Conservation (phyloP, 352 stramenopile genomes). For the Globisporangium megalacanthum region DNA sequence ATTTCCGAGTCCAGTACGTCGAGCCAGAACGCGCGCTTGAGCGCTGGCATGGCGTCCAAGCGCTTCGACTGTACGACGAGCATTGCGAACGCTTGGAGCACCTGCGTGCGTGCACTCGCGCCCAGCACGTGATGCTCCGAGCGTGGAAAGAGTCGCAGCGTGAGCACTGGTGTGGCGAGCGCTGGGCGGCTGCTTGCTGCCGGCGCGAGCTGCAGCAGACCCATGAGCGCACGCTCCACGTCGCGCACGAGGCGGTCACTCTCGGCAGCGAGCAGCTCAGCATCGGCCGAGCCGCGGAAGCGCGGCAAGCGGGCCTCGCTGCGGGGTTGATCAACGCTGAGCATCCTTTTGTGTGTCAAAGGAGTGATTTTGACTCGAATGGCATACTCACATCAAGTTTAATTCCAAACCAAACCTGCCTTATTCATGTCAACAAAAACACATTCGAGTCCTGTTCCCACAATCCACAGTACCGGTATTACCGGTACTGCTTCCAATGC, state of each 20-base stretch:
- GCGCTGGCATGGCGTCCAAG: not conserved
- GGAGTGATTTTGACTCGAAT: not conserved
- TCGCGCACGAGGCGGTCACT: not conserved
- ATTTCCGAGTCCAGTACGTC: constrained; percentile 3
- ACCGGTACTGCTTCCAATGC: no score
- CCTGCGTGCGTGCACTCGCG: not conserved
- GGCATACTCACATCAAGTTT: no score
- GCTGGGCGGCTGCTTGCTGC: not conserved
- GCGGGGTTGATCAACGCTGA: not conserved
- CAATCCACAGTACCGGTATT: no score
- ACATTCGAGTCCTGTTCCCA: no score
- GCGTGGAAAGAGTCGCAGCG: not conserved
- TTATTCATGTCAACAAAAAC: no score
- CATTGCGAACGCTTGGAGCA: constrained; percentile 1
- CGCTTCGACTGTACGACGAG: constrained; percentile 2
- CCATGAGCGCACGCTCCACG: not conserved
- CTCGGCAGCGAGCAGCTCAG: constrained; percentile 2
- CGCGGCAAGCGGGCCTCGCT: not conserved
- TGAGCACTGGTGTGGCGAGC: not conserved
- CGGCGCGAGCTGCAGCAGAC: constrained; percentile 1
- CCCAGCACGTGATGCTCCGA: not conserved
- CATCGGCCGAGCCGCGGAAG: not conserved
- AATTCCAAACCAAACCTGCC: no score
- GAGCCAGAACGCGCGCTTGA: constrained; percentile 10
- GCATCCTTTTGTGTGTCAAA: not conserved